A percentile compares a stretch with the other conserved stretches of the same genome.
Evolutionary conservation across 805 yeast genomes (phyloP).

Genomic region (Cyberlindnera mrakii): DNA sequence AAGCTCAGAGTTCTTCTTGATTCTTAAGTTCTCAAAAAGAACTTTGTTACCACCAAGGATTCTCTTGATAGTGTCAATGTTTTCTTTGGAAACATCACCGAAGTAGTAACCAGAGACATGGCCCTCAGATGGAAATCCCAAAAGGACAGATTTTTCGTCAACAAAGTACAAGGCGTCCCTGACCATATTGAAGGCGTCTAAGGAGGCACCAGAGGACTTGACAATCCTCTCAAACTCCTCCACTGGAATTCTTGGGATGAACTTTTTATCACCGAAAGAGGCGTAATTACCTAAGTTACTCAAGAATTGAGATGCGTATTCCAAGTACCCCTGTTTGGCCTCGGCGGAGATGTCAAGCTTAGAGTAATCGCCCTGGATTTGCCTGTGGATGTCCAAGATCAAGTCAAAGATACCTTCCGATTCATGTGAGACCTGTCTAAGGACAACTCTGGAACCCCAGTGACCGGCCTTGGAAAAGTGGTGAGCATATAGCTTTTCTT

Average conservation of each 20-base stretch:
- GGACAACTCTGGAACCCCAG: conserved; percentile 72
- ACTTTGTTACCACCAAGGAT: conserved; percentile 58
- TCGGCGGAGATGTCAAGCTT: conserved; percentile 31
- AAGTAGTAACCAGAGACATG: conserved; percentile 73
- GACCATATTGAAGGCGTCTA: conserved; percentile 31
- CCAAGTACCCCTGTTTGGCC: conserved; percentile 45
- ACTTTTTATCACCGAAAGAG: conserved; percentile 85
- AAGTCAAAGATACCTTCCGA: conserved; percentile 71
- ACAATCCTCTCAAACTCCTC: conserved; percentile 46
- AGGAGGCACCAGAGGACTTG: conserved; percentile 30
- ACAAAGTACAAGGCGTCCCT: conserved; percentile 44
- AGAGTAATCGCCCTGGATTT: conserved; percentile 41
- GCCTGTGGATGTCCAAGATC: conserved; percentile 52
- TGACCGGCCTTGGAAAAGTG: conserved; percentile 79
- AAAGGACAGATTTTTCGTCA: conserved; percentile 40
- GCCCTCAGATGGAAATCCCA: conserved; percentile 77
- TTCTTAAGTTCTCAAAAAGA: conserved; percentile 77
- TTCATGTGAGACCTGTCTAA: conserved; percentile 79
- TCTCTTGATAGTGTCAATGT: conserved; percentile 60
- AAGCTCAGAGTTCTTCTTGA: conserved; percentile 45
- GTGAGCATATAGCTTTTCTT: conserved; percentile 73
- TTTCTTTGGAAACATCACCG: conserved; percentile 46
- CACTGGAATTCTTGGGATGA: conserved; percentile 56
- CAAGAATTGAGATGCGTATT: conserved; percentile 70
- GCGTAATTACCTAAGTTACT: conserved; percentile 74